Base-by-base conservation (phyloP, 768 basidiomycete species). In the Lentinula aciculospora region DNA sequence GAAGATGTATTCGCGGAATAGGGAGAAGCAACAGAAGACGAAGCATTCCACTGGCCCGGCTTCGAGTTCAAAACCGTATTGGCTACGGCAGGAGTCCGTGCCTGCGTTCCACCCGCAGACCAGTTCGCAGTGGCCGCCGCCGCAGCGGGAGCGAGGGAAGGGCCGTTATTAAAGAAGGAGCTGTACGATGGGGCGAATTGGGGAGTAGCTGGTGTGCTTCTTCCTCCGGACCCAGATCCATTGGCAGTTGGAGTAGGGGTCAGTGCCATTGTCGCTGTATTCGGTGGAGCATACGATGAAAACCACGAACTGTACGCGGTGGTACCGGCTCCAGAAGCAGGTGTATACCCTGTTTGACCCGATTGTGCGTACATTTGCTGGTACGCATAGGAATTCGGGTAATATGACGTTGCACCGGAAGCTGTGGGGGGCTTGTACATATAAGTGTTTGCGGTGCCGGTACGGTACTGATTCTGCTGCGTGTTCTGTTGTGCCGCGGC, bases 11-110 rank as follows among this genome's bases (percentile, higher is more conserved):
- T n/a, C 19, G 49, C 49, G 17, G 34, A 53, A 53, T 47, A 47
- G 21, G 50, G 50, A 53, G 50, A 53, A 53, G 50, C 29, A 3
- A 23, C 31, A 34, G 50, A 31, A 49, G 47, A 34, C 8, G 31
- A 29, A 36, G 36, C 51, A 53, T 23, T 45, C 54, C 54, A 56
- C 54, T 42, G 53, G 3, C 53, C 40, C 39, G 40, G 54, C n/a
- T 56, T 62, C 36, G 53, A 25, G 3, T 54, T 62, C 23, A 78
- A 62, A 25, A 81, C 80, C 0, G 82, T 83, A 47, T 83, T 84
- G 9, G 81, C 81, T 5, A 83, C 81, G 3, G 77, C 81, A 4
- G 81, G 78, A 55, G 80, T 71, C 25, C 65, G 58, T 21, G 65
- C n/a, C 27, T 72, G 72, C 34, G 65, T 60, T 9, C 72, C 76